Evolutionary conservation across 2,329 filamentous ascomycete genomes (phyloP).

Genomic region (Helicocarpus griseus): DNA sequence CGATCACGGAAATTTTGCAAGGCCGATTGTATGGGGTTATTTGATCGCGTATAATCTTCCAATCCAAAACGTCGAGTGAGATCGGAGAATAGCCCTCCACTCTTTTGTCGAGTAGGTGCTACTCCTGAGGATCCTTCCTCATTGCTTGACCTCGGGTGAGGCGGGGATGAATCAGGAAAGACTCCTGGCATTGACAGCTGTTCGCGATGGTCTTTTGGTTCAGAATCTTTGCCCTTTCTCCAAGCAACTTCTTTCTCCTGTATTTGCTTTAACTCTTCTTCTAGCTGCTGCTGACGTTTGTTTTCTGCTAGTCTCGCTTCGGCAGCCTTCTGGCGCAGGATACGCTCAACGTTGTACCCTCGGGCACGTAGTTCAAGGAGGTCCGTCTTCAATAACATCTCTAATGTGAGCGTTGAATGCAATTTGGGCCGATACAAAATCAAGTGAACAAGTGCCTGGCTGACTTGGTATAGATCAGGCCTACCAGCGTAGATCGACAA

Average conservation of each 20-base stretch:
- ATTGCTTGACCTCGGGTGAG: not conserved
- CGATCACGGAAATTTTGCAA: constrained; percentile 18
- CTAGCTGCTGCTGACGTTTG: constrained; percentile 60
- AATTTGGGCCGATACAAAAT: constrained; percentile 75
- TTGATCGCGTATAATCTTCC: constrained; percentile 35
- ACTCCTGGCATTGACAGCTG: constrained; percentile 59
- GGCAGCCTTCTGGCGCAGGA: constrained; percentile 75
- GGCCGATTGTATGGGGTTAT: constrained; percentile 24
- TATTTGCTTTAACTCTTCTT: constrained; percentile 61
- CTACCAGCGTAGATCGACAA: constrained; percentile 67
- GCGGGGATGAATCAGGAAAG: constrained; percentile 57
- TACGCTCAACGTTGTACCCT: constrained; percentile 94
- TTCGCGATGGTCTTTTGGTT: constrained; percentile 16
- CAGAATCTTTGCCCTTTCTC: constrained; percentile 29
- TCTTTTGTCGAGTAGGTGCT: constrained; percentile 33
- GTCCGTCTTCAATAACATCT: constrained; percentile 80
- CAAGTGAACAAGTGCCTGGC: constrained; percentile 72
- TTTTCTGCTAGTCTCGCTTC: constrained; percentile 82
- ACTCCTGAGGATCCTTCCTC: constrained; percentile 4
- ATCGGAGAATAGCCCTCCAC: constrained; percentile 55
- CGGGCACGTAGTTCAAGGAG: constrained; percentile 71
- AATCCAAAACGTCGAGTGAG: constrained; percentile 60
- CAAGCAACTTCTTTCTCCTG: constrained; percentile 48
- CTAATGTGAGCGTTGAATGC: constrained; percentile 80
- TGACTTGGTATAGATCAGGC: constrained; percentile 85